Base-by-base conservation (phyloP, 495 filamentous ascomycete species). In the Trichocladium antarcticum region DNA sequence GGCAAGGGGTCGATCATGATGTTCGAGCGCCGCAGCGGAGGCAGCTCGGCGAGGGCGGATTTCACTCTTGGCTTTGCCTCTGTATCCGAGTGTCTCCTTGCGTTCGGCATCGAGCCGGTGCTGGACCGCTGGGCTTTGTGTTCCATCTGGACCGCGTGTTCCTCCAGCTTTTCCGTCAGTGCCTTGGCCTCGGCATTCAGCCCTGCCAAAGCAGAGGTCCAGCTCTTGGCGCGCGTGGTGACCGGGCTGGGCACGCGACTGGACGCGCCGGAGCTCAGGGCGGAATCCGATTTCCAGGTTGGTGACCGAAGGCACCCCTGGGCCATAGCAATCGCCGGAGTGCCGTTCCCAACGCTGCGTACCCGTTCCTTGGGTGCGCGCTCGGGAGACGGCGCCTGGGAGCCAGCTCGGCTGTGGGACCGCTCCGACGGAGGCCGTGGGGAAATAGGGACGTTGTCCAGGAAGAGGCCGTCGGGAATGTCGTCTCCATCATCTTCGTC, bases 1-100 rank as follows among this genome's bases (percentile, higher is more conserved):
- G 90, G 93, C 48, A 98, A 67, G 7, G 92, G 92, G 63, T 98
- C 92, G 50, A 96, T 93, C 84, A 97, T 90, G 41, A 93, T 82
- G 60, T 95, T 90, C 14, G 84, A 84, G 50, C 85, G 83, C 45
- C 85, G 81, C 15, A 95, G 62, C 12, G 88, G 92, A 4, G 92
- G 92, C 6, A 96, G 71, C 47, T 88, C 81, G 21, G 74, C 67
- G 37, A 76, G 62, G 3, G 74, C 72, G 8, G 75, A 77, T 39
- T 73, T 75, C 11, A 74, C 68, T 8, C 77, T 72, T 1, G 72
- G 74, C 49, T 83, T 83, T 6, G 76, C 67, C 17, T 80, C 61
- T 63, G 51, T 67, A 69, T 55, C 75, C 3, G 59, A 59, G 6
- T 49, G 50, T 29, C 57, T 57, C 68, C 71, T 45, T 56, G 60